Percentiles rank a stretch among this genome's conserved stretches.
Conservation (phyloP, 1,139 yeast genomes). For the Taphrina communis region DNA sequence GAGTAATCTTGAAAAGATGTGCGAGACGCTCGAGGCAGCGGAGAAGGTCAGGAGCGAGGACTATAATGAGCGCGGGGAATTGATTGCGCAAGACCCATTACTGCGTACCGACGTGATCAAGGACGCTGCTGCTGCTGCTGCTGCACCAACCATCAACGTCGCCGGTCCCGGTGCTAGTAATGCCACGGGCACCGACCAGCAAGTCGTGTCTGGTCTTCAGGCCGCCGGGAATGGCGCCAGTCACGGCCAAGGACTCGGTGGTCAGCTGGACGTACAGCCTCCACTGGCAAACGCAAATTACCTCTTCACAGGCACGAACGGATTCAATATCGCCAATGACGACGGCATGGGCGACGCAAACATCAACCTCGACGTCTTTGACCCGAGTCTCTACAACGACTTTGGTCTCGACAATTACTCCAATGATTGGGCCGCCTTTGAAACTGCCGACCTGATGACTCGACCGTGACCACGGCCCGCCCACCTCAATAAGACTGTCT, state of each 20-base stretch:
- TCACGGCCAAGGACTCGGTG: neutral
- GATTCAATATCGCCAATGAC: neutral
- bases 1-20: slow-evolving; percentile 29
- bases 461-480: neutral
- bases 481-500: too few relatives aligned
- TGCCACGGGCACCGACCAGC: neutral
- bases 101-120: slow-evolving; percentile 11
- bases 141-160: neutral
- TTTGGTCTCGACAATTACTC: slow-evolving; percentile 14
- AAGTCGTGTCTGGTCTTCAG: neutral
- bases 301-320: slow-evolving; percentile 2
- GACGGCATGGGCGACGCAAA: slow-evolving; percentile 16
- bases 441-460: neutral
- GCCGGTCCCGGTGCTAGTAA: neutral
- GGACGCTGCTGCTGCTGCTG: neutral
- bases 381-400: slow-evolving; percentile 5
- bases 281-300: slow-evolving; percentile 8
- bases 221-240: neutral
- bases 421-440: slow-evolving; percentile 11
- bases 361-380: slow-evolving; percentile 12
- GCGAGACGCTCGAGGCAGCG: slow-evolving; percentile 36
- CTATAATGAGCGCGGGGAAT: slow-evolving; percentile 22
- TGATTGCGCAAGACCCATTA: slow-evolving; percentile 13
- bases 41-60: slow-evolving; percentile 27
- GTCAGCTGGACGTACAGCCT: neutral